These are phyloP conservation scores for Colletotrichum caudatum DNA, from an alignment of 2,329 filamentous ascomycete genomes.

Conservation along the genomic window DNA sequence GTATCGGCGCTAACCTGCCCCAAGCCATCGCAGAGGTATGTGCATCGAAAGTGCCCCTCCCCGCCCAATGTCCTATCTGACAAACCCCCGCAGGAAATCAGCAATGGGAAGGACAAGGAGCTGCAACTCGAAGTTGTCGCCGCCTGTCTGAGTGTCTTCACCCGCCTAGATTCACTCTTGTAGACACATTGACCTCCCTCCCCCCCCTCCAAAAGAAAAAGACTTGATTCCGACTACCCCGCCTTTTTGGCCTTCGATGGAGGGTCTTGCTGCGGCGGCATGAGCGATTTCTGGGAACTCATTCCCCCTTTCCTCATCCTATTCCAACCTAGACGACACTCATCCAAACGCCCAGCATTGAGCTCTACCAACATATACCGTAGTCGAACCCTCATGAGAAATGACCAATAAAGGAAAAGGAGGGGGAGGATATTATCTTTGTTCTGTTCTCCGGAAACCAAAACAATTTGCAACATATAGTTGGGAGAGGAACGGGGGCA, in stretches of 20 bases:
- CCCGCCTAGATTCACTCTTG: constrained; percentile 93
- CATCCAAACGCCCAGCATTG: constrained; percentile 28
- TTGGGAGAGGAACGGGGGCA: constrained; percentile 10
- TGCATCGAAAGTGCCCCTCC: neutral
- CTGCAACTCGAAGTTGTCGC: constrained; percentile 97
- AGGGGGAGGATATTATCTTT: constrained; percentile 14
- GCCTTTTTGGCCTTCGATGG: constrained; percentile 1
- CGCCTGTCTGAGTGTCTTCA: constrained; percentile 97
- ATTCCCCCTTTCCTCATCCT: constrained; percentile 9
- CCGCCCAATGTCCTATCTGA: constrained; percentile 30
- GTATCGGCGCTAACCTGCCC: constrained; percentile 92
- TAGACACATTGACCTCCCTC: constrained; percentile 57
- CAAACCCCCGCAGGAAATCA: constrained; percentile 72
- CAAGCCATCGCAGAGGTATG: constrained; percentile 82
- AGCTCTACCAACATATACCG: constrained; percentile 22
- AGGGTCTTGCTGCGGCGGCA: neutral
- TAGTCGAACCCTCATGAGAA: constrained; percentile 38
- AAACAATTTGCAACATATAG: constrained; percentile 37
- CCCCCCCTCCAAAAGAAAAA: constrained; percentile 1
- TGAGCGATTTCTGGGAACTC: constrained; percentile 17
- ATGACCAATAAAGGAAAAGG: constrained; percentile 19
- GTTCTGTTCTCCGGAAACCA: constrained; percentile 21
- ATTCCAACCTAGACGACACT: constrained; percentile 35
- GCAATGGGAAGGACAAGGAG: constrained; percentile 90
- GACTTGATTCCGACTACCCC: constrained; percentile 9